Evolutionary conservation across 2,329 filamentous ascomycete species (phyloP), one percentile per base, ranked within the genome.

Genomic region (Massarina eburnea): DNA sequence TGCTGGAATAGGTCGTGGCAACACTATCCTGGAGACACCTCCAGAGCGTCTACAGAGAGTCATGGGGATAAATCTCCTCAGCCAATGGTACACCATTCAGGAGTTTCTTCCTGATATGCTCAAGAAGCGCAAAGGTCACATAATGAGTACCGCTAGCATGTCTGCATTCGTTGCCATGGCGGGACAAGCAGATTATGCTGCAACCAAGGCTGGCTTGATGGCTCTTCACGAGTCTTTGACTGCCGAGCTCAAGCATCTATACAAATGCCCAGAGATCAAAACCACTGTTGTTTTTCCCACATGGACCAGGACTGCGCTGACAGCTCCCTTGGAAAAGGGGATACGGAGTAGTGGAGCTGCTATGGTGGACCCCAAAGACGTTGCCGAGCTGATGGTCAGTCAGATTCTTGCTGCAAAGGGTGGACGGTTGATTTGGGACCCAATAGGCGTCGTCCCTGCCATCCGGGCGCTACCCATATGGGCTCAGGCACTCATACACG

Each of bases 251-350:
- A 71, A 73, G 46, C 64, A 71, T 45, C 65, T 71, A 30, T 70
- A 73, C 59, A 61, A 70, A 10, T 71, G 68, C 17, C 72, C 72
- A 15, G 59, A 73, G 46, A 70, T 76, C 59, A 71, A 71, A 48
- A 73, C 71, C 8, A 68, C 69, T 5, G 64, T 72, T 19, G 67
- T 75, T 1, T 73, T 74, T 52, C 73, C 73, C 2, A 63, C 60
- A 19, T 75, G 70, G 61, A 73, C 71, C 9, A 64, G 59, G 21
- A 74, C 73, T 4, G 55, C 61, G 1, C 63, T 75, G 48, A 68
- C 68, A 2, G 62, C 60, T 29, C 48, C 64, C 8, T 57, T 71
- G 41, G 54, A 64, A 26, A 46, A 58, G 7, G 56, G 66, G 2
- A 55, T 76, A 18, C 52, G 65, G 42, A 57, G 54, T 10, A 54